These are phyloP conservation scores for Solanum peruvianum DNA, from an alignment of 257 asterid genomes.

Conservation along the genomic window DNA sequence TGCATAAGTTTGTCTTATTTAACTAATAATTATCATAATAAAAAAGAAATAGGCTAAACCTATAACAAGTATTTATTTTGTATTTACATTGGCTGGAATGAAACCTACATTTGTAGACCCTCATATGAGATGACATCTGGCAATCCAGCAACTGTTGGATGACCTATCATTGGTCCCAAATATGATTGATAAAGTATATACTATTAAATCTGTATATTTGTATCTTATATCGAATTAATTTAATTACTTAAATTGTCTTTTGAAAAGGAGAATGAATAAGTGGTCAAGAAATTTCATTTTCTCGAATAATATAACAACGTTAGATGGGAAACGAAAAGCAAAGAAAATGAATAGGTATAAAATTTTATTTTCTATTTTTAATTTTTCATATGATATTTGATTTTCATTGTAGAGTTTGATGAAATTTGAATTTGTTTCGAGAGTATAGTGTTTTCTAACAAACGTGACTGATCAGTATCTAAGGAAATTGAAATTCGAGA, in stretches of 20 bases:
- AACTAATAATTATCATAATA: neutral
- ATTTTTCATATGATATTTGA: no score
- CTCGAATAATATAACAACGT: neutral
- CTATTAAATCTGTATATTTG: neutral
- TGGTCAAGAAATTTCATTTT: neutral
- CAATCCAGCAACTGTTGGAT: neutral
- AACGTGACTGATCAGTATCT: accelerated
- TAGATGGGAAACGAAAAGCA: neutral
- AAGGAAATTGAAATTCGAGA: neutral
- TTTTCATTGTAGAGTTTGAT: no score
- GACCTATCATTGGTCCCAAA: neutral
- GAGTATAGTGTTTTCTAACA: accelerated
- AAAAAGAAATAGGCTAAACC: neutral
- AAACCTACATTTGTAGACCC: slow-evolving; percentile 7
- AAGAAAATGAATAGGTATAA: neutral
- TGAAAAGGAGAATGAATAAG: neutral
- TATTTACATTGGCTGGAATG: slow-evolving; percentile 7
- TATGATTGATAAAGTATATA: neutral
- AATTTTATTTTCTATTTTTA: no score
- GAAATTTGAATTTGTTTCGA: accelerated
- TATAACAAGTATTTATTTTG: neutral
- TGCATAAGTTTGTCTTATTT: neutral
- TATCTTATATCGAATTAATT: neutral
- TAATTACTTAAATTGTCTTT: neutral
- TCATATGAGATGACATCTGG: neutral